Percentiles rank a stretch among this genome's conserved stretches.
phyloP scores from a whole-genome alignment of 225 moss, liverwort and hornwort genomes.

The Bryum argenteum region DNA sequence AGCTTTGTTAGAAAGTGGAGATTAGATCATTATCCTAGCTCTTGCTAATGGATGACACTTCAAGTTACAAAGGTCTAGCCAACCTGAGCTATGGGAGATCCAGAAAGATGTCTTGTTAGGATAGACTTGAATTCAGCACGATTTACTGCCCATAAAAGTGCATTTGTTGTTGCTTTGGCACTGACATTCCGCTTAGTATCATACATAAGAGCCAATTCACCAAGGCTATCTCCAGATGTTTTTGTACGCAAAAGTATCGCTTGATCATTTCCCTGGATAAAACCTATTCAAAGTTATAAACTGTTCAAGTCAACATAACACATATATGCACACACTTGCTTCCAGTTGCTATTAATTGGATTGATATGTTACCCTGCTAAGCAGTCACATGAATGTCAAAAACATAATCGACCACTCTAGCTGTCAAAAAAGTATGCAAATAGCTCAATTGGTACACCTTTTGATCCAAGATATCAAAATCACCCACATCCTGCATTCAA shows the following conservation, averaged over 20 bases:
- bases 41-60: not conserved
- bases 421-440: conserved; percentile 18
- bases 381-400: not conserved
- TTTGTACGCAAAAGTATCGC: conserved; percentile 57
- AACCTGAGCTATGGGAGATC: conserved; percentile 87
- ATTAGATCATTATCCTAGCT: conserved; percentile 7
- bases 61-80: not conserved
- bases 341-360: conserved; percentile 6
- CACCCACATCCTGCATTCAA: conserved; percentile 77
- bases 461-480: conserved; percentile 79
- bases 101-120: conserved; percentile 76
- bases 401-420: not conserved
- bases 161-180: conserved; percentile 73
- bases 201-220: conserved; percentile 94
- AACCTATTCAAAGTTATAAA: conserved; percentile 15
- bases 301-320: not conserved
- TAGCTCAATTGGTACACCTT: conserved; percentile 57
- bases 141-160: conserved; percentile 86
- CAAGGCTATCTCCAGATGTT: conserved; percentile 88
- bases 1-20: not conserved
- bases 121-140: conserved; percentile 93
- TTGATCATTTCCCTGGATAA: conserved; percentile 68
- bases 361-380: not conserved
- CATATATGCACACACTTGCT: conserved; percentile 14
- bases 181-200: conserved; percentile 82